phyloP scores from a whole-genome alignment of 768 basidiomycete genomes.

The Rhodocollybia butyracea region DNA sequence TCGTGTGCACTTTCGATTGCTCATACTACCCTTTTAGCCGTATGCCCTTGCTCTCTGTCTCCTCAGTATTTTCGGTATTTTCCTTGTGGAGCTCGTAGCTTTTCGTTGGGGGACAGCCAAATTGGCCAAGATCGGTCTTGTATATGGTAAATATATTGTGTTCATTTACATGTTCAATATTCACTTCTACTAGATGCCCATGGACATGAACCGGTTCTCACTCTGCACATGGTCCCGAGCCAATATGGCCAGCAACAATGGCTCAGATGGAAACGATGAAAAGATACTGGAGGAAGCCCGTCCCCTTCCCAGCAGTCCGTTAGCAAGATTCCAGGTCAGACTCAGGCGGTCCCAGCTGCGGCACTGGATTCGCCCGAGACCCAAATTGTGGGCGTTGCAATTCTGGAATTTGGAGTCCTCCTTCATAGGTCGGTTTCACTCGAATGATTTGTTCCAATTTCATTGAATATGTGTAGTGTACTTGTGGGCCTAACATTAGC shows the following conservation, averaged over 20 bases:
- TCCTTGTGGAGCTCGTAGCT: conserved; percentile 80
- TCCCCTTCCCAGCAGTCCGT: neutral
- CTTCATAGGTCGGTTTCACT: conserved; percentile 61
- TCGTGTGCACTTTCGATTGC: neutral
- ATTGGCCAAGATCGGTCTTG: conserved; percentile 60
- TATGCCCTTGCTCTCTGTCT: conserved; percentile 82
- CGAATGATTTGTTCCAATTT: neutral
- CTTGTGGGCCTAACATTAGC: conserved; percentile 90
- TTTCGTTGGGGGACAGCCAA: conserved; percentile 83
- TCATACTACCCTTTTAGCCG: conserved; percentile 47
- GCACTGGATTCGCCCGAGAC: conserved; percentile 39
- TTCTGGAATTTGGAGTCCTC: conserved; percentile 91
- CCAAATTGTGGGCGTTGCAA: conserved; percentile 86
- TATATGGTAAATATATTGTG: conserved; percentile 48
- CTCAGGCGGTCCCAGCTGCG: too few species aligned
- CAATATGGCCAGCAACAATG: conserved; percentile 39
- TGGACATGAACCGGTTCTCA: too few species aligned
- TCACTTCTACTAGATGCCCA: conserved; percentile 50
- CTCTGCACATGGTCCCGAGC: conserved; percentile 56
- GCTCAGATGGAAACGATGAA: conserved; percentile 27
- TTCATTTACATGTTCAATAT: neutral
- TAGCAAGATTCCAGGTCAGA: too few species aligned
- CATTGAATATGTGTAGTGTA: conserved; percentile 40
- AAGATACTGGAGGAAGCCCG: neutral
- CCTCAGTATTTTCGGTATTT: conserved; percentile 77